Evolutionary conservation across 106 monocot species (phyloP), one percentile per base, ranked within the genome.

Genomic region (Alisma plantagoaquatica): DNA sequence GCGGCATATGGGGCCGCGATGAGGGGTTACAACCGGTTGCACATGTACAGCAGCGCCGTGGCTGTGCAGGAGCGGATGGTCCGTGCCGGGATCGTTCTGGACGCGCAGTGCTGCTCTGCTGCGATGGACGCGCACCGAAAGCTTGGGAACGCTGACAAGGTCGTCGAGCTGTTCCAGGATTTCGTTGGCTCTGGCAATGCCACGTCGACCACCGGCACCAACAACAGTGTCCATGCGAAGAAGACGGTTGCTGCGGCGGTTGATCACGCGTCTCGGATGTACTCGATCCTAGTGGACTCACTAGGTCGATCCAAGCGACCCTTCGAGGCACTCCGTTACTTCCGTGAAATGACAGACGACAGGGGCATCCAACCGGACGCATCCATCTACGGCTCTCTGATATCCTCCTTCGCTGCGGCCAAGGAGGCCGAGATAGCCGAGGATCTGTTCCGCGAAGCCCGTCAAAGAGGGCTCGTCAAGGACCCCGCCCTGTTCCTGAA

Each of bases 21-120:
- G 79, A 24, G 45, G 8, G 76, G 78, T 46, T 90, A 76, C 67
- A 90, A 90, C 61, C 73, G 74, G 73, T 83, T 90, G 29, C 89
- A 77, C 62, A 89, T 90, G 83, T 80, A 77, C 58, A 68, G 61
- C n/a, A 74, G 67, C 58, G 77, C 83, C 4, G 24, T 74, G 11
- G 35, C 47, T 5, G 64, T 66, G 14, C 78, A 52, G 26, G 58
- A 71, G 1, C 49, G 38, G 24, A 73, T 79, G 70, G 69, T 31
- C 54, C 35, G 26, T 2, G 59, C 59, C 1, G 59, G 60, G 10
- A 23, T 79, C 15, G 23, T 57, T 3, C 61, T 28, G 4, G 52
- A 69, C 44, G 17, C 68, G 1, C 20, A 21, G 23, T 67, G 67
- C 68, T 83, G 53, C 29, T 57, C 47, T 17, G 53, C 23, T 33